Conservation (phyloP, 2,329 filamentous ascomycete genomes). For the Parastagonospora nodorum region DNA sequence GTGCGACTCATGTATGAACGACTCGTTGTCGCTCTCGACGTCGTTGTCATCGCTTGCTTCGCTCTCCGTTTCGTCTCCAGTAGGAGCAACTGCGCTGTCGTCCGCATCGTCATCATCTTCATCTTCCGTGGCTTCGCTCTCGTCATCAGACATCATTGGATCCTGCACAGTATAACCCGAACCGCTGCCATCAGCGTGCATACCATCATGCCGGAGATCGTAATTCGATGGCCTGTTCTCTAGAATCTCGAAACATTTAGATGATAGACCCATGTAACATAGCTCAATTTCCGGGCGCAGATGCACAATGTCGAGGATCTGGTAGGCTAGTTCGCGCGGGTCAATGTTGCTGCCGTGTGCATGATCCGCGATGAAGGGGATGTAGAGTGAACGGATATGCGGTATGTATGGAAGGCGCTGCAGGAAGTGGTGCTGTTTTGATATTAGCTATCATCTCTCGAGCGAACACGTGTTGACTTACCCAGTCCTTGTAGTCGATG, state of each 20-base stretch:
- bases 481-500: slow-evolving; percentile 79
- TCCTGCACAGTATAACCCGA: slow-evolving; percentile 35
- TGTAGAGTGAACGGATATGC: slow-evolving; percentile 72
- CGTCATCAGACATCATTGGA: slow-evolving; percentile 41
- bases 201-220: slow-evolving; percentile 40
- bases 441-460: slow-evolving; percentile 10
- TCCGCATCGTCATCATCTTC: slow-evolving; percentile 58
- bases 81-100: slow-evolving; percentile 57
- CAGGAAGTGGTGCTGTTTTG: slow-evolving; percentile 72
- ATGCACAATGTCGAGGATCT: slow-evolving; percentile 78
- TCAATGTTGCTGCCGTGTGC: slow-evolving; percentile 61
- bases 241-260: slow-evolving; percentile 81
- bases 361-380: slow-evolving; percentile 70
- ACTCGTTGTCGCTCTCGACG: slow-evolving; percentile 57
- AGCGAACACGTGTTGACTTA: slow-evolving; percentile 48
- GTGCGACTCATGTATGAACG: slow-evolving; percentile 55
- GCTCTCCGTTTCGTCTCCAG: slow-evolving; percentile 44
- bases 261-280: slow-evolving; percentile 76
- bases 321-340: slow-evolving; percentile 72
- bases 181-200: slow-evolving; percentile 27
- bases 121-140: slow-evolving; percentile 49
- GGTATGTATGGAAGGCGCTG: slow-evolving; percentile 73
- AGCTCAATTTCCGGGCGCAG: slow-evolving; percentile 76
- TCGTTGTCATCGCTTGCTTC: slow-evolving; percentile 45
- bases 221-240: slow-evolving; percentile 62